Base-by-base conservation (phyloP, 2,329 filamentous ascomycete species). In the Microthyrium microscopicum region DNA sequence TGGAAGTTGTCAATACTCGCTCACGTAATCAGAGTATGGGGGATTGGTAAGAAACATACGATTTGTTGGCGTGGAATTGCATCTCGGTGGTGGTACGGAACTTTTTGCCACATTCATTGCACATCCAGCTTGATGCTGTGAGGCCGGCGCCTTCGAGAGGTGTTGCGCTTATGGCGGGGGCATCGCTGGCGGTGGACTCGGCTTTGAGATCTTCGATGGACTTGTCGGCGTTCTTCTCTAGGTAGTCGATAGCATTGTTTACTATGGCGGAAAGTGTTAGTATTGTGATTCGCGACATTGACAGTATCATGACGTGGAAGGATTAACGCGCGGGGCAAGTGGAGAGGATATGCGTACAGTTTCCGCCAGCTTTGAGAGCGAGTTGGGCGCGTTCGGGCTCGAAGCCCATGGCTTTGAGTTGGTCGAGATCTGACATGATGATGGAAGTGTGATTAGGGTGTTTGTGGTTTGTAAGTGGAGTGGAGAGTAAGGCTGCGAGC, bases 21-120 rank as follows among this genome's bases (percentile, higher is more conserved):
- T 29, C 27, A 17, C 30, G 27, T 11, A 26, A 26, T 6, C 5
- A 21, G 21, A 17, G 20, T 21, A 24, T 20, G 9, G 34, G 24
- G 55, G n/a, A n/a, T n/a, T n/a, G n/a, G n/a, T n/a, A n/a, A n/a
- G n/a, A n/a, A n/a, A n/a, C 68, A 40, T 52, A 77, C 60, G 82
- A 87, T 60, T 92, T 93, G 47, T 73, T 73, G 20, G 84, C 89
- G 52, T 98, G 89, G 52, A 83, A 93, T 47, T 87, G 77, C 7
- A 85, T 89, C 43, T 87, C 72, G 18, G 74, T 73, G 42, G 77
- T 71, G 47, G 73, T 82, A 44, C 81, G 70, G 57, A 98, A 91
- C 51, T 74, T 78, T 66, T 93, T 94, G 50, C 79, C 78, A 51
- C 89, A 98, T 36, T 94, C 87, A 42, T 93, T 89, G 67, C 89